Conservation (phyloP, 23 red algal genomes). For the Gracilariopsis chorda region DNA sequence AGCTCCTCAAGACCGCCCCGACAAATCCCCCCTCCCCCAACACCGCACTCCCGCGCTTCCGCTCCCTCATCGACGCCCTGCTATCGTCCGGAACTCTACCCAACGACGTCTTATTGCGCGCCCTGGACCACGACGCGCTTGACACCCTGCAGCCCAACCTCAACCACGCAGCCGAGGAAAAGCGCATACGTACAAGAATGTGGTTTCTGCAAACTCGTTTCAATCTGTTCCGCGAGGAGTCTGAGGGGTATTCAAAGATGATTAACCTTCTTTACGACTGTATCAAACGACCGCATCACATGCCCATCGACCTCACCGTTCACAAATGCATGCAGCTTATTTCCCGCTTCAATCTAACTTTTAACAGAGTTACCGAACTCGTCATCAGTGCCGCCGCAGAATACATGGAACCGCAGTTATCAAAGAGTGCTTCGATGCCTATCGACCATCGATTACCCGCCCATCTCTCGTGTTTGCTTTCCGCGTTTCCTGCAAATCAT, state of each 20-base stretch:
- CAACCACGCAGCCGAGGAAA: not conserved
- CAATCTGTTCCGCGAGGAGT: conserved; percentile 59
- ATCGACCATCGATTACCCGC: conserved; percentile 22
- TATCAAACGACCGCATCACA: not conserved
- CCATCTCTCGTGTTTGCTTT: not conserved
- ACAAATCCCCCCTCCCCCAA: not conserved
- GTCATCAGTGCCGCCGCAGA: conserved; percentile 44
- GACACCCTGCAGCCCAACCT: not conserved
- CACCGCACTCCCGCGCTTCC: not conserved
- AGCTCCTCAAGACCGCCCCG: not conserved
- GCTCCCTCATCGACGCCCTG: not conserved
- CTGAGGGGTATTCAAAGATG: conserved; percentile 72
- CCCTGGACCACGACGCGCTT: not conserved
- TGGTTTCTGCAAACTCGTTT: conserved; percentile 18
- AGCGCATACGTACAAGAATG: not conserved
- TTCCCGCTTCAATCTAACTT: conserved; percentile 12
- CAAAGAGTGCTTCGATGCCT: not conserved
- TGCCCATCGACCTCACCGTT: not conserved
- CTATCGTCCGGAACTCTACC: not conserved
- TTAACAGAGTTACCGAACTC: conserved; percentile 32
- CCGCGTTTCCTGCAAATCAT: conserved; percentile 12
- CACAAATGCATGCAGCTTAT: not conserved
- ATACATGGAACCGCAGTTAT: not conserved
- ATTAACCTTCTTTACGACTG: conserved; percentile 17
- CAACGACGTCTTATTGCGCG: not conserved